Base-by-base conservation (phyloP, 2,329 filamentous ascomycete species). In the Verticillium longisporum region DNA sequence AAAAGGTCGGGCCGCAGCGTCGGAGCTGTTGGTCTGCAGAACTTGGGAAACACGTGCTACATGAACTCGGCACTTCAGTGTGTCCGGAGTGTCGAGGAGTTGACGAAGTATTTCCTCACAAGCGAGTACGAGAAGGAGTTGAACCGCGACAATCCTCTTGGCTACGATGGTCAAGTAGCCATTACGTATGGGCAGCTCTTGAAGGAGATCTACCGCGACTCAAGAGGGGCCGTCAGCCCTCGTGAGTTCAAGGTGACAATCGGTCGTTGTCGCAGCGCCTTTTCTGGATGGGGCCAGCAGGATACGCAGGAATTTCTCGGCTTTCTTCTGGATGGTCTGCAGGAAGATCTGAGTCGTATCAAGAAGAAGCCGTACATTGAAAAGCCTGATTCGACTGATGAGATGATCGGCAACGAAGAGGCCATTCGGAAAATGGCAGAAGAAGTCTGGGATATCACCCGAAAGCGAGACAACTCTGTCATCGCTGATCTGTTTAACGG, bases 61-160 rank as follows among this genome's bases (percentile, higher is more conserved):
- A 97, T 98, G 93, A 98, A 98, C 74, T 97, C 94, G 26, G 95
- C 95, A 10, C 80, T 98, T 60, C 95, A 99, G 72, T 99, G 95
- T 72, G 86, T 99, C 58, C 88, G 94, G 58, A 96, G 91, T 68
- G 92, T 97, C 0, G 91, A 97, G 71, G 95, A 99, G 74, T 78
- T 99, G 65, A 94, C 92, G 5, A 88, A 92, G 69, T 99, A 97
- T 74, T 98, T 99, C 74, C 75, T 97, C 57, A 81, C 84, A 58
- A 83, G 87, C 62, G 83, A 88, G 64, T 92, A 91, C 75, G 86
- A 89, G 68, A 78, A 82, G 58, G 94, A 99, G 69, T 83, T 98
- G 66, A 99, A 99, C 73, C 81, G 84, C 55, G 83, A 85, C 63
- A 99, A 99, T 69, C 89, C 91, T 1, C 82, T 99, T 3, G 91